Base-by-base conservation (phyloP, 2,329 filamentous ascomycete species). In the Fragosphaeria purpurea region DNA sequence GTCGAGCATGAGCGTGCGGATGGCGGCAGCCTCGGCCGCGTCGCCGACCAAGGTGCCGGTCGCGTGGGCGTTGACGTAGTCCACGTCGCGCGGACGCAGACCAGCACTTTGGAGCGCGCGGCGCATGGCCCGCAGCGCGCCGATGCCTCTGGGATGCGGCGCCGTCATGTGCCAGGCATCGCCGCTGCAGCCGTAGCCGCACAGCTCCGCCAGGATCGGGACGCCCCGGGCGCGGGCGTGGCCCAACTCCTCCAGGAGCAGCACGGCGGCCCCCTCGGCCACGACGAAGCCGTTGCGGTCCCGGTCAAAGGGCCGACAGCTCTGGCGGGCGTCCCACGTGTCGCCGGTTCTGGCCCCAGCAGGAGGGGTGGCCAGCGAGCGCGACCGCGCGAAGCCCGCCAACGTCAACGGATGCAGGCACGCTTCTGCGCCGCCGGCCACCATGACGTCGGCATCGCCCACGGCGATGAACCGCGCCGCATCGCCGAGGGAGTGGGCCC, bases 101-200 rank as follows among this genome's bases (percentile, higher is more conserved):
- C 74, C 68, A 0, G 89, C 88, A 61, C 86, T 79, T 59, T 76
- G 81, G 53, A 98, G 68, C 0, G 91, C 90, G 57, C 80, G 80
- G 63, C 78, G 85, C 93, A 98, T 98, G 4, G 91, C 86, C 44
- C 86, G 71, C 34, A 82, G 78, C 0, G 93, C 90, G 0, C 93
- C 93, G 46, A 79, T 76, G 1, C 93, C 93, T 61, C 94, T 84
- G 59, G 84, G 82, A 13, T 82, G 80, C 0, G 93, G 93, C 1
- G 91, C 88, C 9, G 93, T 98, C 75, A 97, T 89, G 65, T 97
- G 93, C 65, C 94, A 70, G 3, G 93, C 90, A 66, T 98, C 93
- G 32, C 86, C 88, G 46, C 88, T 95, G 56, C 87, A 83, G 30
- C 91, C 93, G 61, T 97, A 97, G 2, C 93, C 93, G 61, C 73